These are phyloP conservation scores for Neurospora terricola DNA, from an alignment of 495 filamentous ascomycete species.

Conservation along the genomic window DNA sequence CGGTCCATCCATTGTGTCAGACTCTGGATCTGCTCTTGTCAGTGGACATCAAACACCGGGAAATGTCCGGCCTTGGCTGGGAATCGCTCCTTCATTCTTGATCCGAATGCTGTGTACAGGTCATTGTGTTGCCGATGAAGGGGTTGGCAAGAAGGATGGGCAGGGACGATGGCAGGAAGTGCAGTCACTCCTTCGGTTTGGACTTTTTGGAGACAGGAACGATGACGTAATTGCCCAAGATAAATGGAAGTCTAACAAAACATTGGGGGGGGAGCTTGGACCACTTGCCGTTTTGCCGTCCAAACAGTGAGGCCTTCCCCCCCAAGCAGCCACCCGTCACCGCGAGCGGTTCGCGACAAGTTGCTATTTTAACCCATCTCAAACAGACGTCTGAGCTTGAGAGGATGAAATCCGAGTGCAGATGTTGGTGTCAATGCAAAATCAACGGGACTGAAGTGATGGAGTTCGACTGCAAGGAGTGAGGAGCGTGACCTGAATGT, in stretches of 20 bases:
- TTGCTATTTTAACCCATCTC: neutral
- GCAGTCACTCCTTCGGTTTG: neutral
- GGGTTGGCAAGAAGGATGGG: neutral
- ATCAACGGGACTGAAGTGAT: neutral
- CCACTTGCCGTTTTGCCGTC: neutral
- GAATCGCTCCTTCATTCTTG: neutral
- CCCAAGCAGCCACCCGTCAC: neutral
- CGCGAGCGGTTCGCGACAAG: neutral
- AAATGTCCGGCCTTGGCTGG: neutral
- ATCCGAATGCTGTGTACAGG: neutral
- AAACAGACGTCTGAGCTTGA: too few species aligned
- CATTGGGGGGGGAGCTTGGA: neutral
- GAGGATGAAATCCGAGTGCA: neutral
- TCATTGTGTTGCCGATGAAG: neutral
- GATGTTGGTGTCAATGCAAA: neutral
- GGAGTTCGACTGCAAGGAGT: neutral
- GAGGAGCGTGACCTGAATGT: neutral
- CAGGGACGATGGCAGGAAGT: neutral
- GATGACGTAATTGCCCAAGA: neutral
- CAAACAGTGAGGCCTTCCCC: neutral
- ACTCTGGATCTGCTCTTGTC: neutral
- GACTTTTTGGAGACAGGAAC: neutral
- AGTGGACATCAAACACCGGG: neutral
- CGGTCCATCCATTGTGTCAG: neutral
- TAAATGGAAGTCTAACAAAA: neutral